phyloP scores from a whole-genome alignment of 2,329 filamentous ascomycete species.

The Neoarthrinium moseri region DNA sequence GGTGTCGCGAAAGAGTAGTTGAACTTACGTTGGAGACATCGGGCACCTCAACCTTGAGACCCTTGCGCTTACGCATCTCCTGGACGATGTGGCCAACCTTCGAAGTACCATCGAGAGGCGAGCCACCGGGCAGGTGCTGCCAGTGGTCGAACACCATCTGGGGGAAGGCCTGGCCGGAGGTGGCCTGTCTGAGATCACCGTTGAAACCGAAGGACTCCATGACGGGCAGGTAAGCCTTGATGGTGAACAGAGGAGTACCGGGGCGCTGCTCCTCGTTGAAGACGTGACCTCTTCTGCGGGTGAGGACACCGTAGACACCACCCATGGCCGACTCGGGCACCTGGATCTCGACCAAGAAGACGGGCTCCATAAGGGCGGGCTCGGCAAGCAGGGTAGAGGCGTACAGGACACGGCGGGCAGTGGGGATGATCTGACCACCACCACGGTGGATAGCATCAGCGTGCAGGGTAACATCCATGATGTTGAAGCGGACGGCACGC shows the following conservation, averaged over 20 bases:
- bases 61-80: slow-evolving; percentile 98
- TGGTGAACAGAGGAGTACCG: slow-evolving; percentile 98
- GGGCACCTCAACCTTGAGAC: slow-evolving; percentile 94
- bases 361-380: slow-evolving; percentile 89
- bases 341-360: slow-evolving; percentile 99
- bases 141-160: slow-evolving; percentile 99
- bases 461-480: slow-evolving; percentile 99
- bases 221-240: slow-evolving; percentile 96
- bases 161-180: slow-evolving; percentile 97
- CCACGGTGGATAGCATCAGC: slow-evolving; percentile 99
- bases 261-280: slow-evolving; percentile 98
- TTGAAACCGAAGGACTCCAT: slow-evolving; percentile 99
- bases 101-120: slow-evolving; percentile 77
- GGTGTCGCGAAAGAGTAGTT: neutral
- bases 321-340: slow-evolving; percentile 98
- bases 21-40: slow-evolving; percentile 92
- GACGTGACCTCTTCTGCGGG: slow-evolving; percentile 97
- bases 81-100: slow-evolving; percentile 82
- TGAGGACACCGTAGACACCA: slow-evolving; percentile 99
- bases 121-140: slow-evolving; percentile 93
- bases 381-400: slow-evolving; percentile 88
- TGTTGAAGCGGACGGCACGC: slow-evolving; percentile 96
- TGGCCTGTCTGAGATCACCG: slow-evolving; percentile 89
- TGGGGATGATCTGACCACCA: slow-evolving; percentile 98
- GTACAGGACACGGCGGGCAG: slow-evolving; percentile 95